Percentiles rank a stretch among this genome's conserved stretches.
Evolutionary conservation across 495 filamentous ascomycete species (phyloP).

Genomic region (Evansstolkia leycettana): DNA sequence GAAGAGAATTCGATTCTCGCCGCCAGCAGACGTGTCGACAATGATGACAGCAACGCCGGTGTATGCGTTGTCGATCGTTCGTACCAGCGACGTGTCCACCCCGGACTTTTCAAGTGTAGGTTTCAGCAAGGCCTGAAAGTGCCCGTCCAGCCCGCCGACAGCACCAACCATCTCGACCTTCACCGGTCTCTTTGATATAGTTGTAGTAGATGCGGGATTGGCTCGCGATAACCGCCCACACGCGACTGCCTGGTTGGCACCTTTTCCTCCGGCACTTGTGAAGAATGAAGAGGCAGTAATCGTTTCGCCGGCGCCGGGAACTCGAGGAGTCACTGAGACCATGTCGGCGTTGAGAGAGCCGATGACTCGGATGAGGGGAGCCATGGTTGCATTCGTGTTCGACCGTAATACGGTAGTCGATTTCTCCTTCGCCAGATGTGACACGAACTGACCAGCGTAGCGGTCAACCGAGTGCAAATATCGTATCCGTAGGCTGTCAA

Average conservation of each 20-base stretch:
- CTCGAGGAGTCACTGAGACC: conserved; percentile 70
- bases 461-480: too few species aligned
- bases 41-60: conserved; percentile 78
- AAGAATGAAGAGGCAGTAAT: conserved; percentile 67
- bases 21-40: conserved; percentile 62
- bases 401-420: not conserved
- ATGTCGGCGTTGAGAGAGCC: conserved; percentile 93
- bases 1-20: conserved; percentile 82
- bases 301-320: conserved; percentile 78
- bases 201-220: conserved; percentile 9
- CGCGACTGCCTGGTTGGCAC: conserved; percentile 90
- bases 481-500: too few species aligned
- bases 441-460: not conserved
- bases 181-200: conserved; percentile 30
- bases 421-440: not conserved
- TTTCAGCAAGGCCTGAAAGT: conserved; percentile 24
- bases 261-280: conserved; percentile 81
- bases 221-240: conserved; percentile 49
- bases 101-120: conserved; percentile 44
- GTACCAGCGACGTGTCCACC: conserved; percentile 47
- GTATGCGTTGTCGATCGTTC: conserved; percentile 33
- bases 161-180: conserved; percentile 70
- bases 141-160: conserved; percentile 52
- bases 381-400: conserved; percentile 16
- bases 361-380: conserved; percentile 58